Conservation (phyloP, 1,139 yeast species). For the Blastobotrys persicus region DNA sequence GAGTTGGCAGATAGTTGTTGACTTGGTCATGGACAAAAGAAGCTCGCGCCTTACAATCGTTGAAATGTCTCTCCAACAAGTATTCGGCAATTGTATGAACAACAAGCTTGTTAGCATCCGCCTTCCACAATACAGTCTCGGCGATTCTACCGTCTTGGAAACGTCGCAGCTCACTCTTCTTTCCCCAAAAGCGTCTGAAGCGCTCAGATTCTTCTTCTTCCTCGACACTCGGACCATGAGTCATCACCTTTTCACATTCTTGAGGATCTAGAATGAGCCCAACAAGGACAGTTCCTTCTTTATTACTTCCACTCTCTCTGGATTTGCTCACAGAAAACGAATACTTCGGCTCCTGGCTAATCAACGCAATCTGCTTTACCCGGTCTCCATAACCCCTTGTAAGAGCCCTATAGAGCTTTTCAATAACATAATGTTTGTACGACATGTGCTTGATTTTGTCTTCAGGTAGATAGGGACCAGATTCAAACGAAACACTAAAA, state of each 20-base stretch:
- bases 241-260: conserved; percentile 75
- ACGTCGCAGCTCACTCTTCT: conserved; percentile 77
- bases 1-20: conserved; percentile 50
- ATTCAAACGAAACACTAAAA: conserved; percentile 4
- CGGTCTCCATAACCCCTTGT: conserved; percentile 68
- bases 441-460: conserved; percentile 74
- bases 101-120: conserved; percentile 56
- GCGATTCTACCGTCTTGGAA: conserved; percentile 82
- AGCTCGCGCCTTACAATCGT: conserved; percentile 35
- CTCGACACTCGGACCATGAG: conserved; percentile 74
- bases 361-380: conserved; percentile 46
- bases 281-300: conserved; percentile 37
- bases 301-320: conserved; percentile 12
- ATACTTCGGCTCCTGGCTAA: conserved; percentile 17
- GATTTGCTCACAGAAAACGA: conserved; percentile 53
- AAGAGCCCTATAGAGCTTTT: conserved; percentile 59
- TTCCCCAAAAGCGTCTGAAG: conserved; percentile 89
- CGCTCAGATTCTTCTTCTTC: conserved; percentile 56
- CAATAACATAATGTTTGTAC: conserved; percentile 61
- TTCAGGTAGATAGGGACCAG: conserved; percentile 47
- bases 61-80: conserved; percentile 61
- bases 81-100: conserved; percentile 65
- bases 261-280: conserved; percentile 71
- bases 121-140: conserved; percentile 84
- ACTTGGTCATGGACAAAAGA: conserved; percentile 22